phyloP scores from a whole-genome alignment of 441 rosid species.

The Flueggea neowawraea region DNA sequence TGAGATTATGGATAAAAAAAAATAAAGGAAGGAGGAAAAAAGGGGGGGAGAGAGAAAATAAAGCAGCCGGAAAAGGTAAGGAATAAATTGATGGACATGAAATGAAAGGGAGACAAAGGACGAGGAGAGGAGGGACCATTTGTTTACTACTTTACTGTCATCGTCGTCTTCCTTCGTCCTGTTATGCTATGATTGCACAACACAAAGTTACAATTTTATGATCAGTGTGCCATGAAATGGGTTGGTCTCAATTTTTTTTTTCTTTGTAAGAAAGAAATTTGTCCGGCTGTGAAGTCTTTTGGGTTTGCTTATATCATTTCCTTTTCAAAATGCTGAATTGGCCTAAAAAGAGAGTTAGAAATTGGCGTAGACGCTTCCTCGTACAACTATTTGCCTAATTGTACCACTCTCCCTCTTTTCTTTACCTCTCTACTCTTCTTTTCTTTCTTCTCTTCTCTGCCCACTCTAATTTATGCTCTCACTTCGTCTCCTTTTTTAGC shows the following conservation, averaged over 20 bases:
- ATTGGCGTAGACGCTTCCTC: conserved; percentile 32
- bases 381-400: conserved; percentile 6
- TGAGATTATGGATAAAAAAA: not conserved
- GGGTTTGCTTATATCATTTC: conserved; percentile 3
- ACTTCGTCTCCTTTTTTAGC: no score
- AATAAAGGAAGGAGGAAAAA: not conserved
- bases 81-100: conserved; percentile 32
- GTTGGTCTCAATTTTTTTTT: not conserved
- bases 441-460: not conserved
- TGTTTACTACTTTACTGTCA: conserved; percentile 12
- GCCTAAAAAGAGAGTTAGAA: conserved; percentile 4
- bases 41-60: conserved; percentile 5
- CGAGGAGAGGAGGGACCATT: conserved; percentile 44
- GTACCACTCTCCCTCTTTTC: not conserved
- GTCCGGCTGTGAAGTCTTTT: no score
- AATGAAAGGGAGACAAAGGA: conserved; percentile 31
- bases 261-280: no score
- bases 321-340: conserved; percentile 1
- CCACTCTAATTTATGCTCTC: not conserved
- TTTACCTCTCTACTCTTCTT: not conserved
- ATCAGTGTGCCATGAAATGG: not conserved
- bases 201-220: no score
- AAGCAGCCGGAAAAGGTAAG: conserved; percentile 25
- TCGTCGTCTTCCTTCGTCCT: no score
- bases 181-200: no score